Evolutionary conservation across 768 basidiomycete genomes (phyloP).

Genomic region (Mycena latifolia): DNA sequence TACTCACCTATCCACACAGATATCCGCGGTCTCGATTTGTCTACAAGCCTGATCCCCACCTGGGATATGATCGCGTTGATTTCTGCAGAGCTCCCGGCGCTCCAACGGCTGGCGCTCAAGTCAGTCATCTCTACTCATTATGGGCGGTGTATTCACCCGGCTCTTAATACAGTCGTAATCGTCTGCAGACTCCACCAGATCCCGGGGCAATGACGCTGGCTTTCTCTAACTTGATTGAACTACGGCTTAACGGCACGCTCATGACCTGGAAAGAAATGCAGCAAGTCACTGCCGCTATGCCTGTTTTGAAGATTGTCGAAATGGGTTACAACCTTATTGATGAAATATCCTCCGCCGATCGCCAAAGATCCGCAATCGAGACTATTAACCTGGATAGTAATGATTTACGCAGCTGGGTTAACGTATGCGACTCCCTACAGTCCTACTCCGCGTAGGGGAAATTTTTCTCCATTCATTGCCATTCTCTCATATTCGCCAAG

Average conservation of each 20-base stretch:
- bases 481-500: constrained; percentile 50
- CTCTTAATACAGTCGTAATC: constrained; percentile 68
- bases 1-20: constrained; percentile 54
- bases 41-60: constrained; percentile 74
- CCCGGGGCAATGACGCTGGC: constrained; percentile 48
- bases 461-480: constrained; percentile 28
- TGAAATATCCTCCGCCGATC: constrained; percentile 34
- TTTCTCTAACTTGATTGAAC: constrained; percentile 68
- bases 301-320: constrained; percentile 68
- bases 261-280: constrained; percentile 79
- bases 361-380: constrained; percentile 50
- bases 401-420: constrained; percentile 66
- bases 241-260: constrained; percentile 82
- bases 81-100: constrained; percentile 65
- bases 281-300: constrained; percentile 63
- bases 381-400: constrained; percentile 82
- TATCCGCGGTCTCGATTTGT: constrained; percentile 85
- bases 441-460: constrained; percentile 60
- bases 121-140: constrained; percentile 52
- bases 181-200: constrained; percentile 60
- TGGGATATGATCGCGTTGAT: constrained; percentile 83
- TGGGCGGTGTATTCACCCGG: constrained; percentile 33
- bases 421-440: constrained; percentile 58
- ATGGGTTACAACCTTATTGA: constrained; percentile 76
- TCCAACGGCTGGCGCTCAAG: constrained; percentile 84